phyloP scores from a whole-genome alignment of 2,329 filamentous ascomycete species.

The Neofusicoccum umdonicola region DNA sequence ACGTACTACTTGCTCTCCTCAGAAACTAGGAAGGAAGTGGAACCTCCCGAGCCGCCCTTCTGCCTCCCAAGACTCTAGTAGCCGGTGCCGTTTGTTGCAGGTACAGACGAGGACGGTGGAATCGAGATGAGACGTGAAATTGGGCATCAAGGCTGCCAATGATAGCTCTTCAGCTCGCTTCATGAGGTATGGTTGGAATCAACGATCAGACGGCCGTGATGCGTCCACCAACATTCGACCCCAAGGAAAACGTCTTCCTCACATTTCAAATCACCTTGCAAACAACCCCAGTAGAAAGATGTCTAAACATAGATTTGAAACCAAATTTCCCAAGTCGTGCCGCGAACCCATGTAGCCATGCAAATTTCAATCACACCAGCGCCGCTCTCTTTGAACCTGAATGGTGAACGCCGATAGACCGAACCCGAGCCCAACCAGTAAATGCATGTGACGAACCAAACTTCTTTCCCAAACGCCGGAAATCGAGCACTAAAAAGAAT shows the following conservation, averaged over 20 bases:
- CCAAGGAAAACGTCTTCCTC: background rate
- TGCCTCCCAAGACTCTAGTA: background rate
- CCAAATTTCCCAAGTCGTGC: background rate
- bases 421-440: background rate
- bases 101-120: background rate
- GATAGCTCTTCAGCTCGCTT: background rate
- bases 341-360: slow-evolving; percentile 1
- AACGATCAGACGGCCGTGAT: background rate
- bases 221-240: background rate
- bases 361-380: background rate
- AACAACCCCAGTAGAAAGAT: background rate
- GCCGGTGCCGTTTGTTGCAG: background rate
- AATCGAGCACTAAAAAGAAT: background rate
- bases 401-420: background rate
- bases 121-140: background rate
- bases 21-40: background rate
- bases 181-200: background rate
- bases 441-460: background rate
- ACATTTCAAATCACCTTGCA: background rate
- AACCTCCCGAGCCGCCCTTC: slow-evolving; percentile 1
- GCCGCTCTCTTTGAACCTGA: background rate
- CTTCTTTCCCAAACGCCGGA: background rate
- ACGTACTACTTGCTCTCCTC: background rate
- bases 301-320: slow-evolving; percentile 11
- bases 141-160: background rate